These are phyloP conservation scores for Scopulariopsis brevicaulis DNA, from an alignment of 2,329 filamentous ascomycete species.

Conservation along the genomic window DNA sequence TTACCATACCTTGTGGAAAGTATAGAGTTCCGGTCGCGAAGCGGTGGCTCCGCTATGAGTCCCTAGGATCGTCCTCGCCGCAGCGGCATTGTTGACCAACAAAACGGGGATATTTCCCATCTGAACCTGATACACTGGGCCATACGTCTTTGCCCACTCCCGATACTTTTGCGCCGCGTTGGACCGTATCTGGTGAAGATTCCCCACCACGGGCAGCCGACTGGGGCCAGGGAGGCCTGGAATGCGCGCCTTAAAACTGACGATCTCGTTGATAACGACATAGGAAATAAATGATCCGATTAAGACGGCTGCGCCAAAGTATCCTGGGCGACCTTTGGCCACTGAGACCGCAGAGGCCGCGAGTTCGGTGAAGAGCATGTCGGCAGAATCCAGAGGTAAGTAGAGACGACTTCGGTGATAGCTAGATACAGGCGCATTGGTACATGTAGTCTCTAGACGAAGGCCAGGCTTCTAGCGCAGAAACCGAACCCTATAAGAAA, in stretches of 20 bases:
- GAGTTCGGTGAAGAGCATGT: not conserved
- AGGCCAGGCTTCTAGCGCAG: no score
- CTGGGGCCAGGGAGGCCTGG: conserved; percentile 32
- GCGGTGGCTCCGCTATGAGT: conserved; percentile 41
- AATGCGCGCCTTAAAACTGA: conserved; percentile 30
- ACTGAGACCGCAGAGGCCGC: not conserved
- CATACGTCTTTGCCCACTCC: conserved; percentile 35
- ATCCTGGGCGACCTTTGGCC: not conserved
- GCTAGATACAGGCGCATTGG: not conserved
- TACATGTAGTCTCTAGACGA: not conserved
- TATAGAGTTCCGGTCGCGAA: conserved; percentile 45
- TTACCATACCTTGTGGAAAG: conserved; percentile 39
- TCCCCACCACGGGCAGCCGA: conserved; percentile 42
- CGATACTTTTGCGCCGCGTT: conserved; percentile 47
- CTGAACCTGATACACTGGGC: conserved; percentile 42
- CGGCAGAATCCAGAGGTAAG: not conserved
- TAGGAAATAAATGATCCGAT: conserved; percentile 17
- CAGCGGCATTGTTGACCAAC: conserved; percentile 40
- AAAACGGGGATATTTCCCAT: conserved; percentile 45
- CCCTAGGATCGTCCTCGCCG: conserved; percentile 37
- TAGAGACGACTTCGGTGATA: not conserved
- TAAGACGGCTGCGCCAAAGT: not conserved
- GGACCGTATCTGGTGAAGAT: conserved; percentile 39
- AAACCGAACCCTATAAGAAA: no score
- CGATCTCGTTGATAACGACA: conserved; percentile 35